Evolutionary conservation across 331 rosid genomes (phyloP).

Genomic region (Arachis monticola): DNA sequence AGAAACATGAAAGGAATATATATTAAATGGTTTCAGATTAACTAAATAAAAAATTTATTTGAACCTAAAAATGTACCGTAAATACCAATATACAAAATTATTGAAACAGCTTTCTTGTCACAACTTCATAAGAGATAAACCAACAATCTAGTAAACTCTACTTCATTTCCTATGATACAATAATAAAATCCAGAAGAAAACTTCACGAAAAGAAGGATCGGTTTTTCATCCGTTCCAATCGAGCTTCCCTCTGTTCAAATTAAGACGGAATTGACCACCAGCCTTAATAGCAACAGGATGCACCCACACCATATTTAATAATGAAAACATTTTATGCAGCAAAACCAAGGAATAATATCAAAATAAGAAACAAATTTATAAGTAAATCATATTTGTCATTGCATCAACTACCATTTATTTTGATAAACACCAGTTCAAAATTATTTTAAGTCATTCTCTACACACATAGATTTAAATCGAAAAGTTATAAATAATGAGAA

Average conservation of each 20-base stretch:
- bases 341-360: too few species aligned
- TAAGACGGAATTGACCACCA: slow-evolving; percentile 29
- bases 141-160: neutral
- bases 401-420: too few species aligned
- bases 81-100: slow-evolving; percentile 28
- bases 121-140: slow-evolving; percentile 29
- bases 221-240: slow-evolving; percentile 86
- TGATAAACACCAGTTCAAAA: too few species aligned
- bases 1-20: neutral
- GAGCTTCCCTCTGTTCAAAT: slow-evolving; percentile 83
- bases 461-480: too few species aligned
- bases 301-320: neutral
- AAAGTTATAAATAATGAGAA: too few species aligned
- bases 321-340: too few species aligned
- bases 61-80: slow-evolving; percentile 21
- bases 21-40: neutral
- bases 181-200: slow-evolving; percentile 25
- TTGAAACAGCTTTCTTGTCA: slow-evolving; percentile 6
- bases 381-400: too few species aligned
- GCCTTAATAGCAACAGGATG: slow-evolving; percentile 10
- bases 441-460: too few species aligned
- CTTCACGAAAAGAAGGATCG: slow-evolving; percentile 86
- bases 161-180: slow-evolving; percentile 32
- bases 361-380: too few species aligned
- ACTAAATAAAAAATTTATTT: slow-evolving; percentile 12